Base-by-base conservation (phyloP, 106 monocot species). In the Narthecium ossifragum region DNA sequence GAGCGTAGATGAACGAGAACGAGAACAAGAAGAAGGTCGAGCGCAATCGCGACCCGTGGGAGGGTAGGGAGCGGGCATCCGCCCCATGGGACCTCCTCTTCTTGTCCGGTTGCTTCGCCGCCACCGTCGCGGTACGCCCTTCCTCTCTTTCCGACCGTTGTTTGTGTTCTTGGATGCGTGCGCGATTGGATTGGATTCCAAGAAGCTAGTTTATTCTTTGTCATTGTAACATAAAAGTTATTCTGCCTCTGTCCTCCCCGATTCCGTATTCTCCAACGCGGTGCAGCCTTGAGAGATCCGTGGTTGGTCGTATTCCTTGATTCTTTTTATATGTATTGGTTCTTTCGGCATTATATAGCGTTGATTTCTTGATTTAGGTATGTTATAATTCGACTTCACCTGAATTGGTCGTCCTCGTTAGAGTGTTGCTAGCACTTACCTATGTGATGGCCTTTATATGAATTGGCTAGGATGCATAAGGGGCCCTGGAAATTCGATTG, bases 91-190 rank as follows among this genome's bases (percentile, higher is more conserved):
- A 70, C 11, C 26, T 80, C 30, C 64, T 80, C 51, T 34, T 80
- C 46, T 74, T 80, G 26, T 69, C 70, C 38, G 80, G 80, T 46
- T 74, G 65, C 70, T 66, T 74, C 55, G 65, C 65, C 49, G 70
- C 80, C 37, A 80, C 70, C 49, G 47, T 70, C 36, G 80, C 80
- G 53, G 80, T 70, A 68, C 5, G 24, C 55, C 12, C 2, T 34
- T 15, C 22, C 8, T 14, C 5, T 7, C 14, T 21, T 58, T 8
- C 51, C 31, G 13, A 17, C 49, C 38, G 12, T 3, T 14, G 15
- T 26, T 53, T 13, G 14, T 3, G 12, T 4, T 50, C 26, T 53
- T 53, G 10, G 9, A 28, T 10, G 3, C 15, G 23, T 21, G 28
- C 13, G 24, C 26, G 13, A 21, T 15, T 6, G 53, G 34, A 40